Evolutionary conservation across 2,329 filamentous ascomycete genomes (phyloP), one percentile per base, ranked within the genome.

Genomic region (Aspergillus sp.): DNA sequence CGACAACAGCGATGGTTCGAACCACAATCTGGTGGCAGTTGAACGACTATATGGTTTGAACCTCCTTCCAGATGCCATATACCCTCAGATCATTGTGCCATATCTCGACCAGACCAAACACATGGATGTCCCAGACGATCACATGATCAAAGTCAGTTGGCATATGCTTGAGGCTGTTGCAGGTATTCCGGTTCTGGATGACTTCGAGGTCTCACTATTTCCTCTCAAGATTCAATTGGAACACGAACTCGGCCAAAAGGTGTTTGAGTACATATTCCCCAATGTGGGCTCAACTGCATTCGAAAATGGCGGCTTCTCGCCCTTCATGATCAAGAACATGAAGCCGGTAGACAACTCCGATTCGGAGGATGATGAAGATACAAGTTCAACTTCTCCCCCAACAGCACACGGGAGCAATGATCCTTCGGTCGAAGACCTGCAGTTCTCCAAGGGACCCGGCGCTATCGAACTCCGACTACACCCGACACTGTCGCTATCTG

Each of bases 241-340:
- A 76, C 89, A 88, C 39, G 93, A 98, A 68, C 88, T 96, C 52
- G 94, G 93, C 49, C 94, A 96, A 78, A 92, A 90, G 66, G 81
- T 99, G 2, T 96, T 99, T 67, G 93, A 97, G 77, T 99, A 99
- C 76, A 92, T 99, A 67, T 99, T 99, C 80, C 96, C 95, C 0
- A 91, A 90, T 11, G 86, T 91, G 66, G 88, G 88, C 74, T 77
- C 84, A 75, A 72, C 77, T 63, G 79, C 77, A 1, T 81, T 80
- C 55, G 81, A 82, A 60, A 75, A 73, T 55, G 77, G 78, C 18
- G 77, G 77, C 3, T 82, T 82, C 64, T 82, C 81, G 16, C 81
- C 82, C 32, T 79, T 83, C 60, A 77, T 81, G 74, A 79, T 83
- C 71, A 76, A 77, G 73, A 78, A 81, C 45, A 80, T 86, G 63